Evolutionary conservation across 1,284 basidiomycete species (phyloP).

Genomic region (Afroboletus lepidellus): DNA sequence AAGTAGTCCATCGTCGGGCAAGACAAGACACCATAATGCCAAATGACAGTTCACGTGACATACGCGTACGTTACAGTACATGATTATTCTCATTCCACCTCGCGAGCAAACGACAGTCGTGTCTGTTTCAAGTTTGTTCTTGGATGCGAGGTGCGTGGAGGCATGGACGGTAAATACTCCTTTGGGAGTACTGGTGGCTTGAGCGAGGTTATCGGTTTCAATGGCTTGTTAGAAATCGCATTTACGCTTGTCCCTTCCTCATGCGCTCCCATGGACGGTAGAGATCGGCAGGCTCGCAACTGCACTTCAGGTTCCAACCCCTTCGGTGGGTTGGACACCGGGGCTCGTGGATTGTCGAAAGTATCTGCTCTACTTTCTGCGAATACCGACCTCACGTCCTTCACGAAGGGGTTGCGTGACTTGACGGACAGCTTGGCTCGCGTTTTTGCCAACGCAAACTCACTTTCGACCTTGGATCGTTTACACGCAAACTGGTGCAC

Average conservation of each 20-base stretch:
- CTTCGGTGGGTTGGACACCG: background rate
- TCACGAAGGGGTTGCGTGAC: conserved; percentile 26
- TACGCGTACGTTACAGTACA: background rate
- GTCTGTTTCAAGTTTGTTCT: conserved; percentile 20
- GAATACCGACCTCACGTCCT: conserved; percentile 21
- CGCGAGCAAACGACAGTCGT: conserved; percentile 18
- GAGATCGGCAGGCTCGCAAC: conserved; percentile 11
- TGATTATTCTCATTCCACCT: background rate
- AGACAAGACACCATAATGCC: background rate
- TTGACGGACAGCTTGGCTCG: conserved; percentile 1
- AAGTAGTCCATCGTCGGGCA: conserved; percentile 70
- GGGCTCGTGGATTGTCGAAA: background rate
- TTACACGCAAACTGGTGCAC: conserved; percentile 24
- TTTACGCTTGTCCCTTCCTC: background rate
- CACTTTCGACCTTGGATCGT: conserved; percentile 24
- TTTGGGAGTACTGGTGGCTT: conserved; percentile 35
- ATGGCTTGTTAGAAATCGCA: conserved; percentile 20
- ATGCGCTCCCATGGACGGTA: conserved; percentile 1
- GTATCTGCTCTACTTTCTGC: conserved; percentile 5
- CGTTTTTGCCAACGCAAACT: conserved; percentile 21
- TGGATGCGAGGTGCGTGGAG: conserved; percentile 7
- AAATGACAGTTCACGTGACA: conserved; percentile 24
- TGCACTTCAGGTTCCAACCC: background rate
- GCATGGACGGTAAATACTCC: conserved; percentile 17
- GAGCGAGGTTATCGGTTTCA: conserved; percentile 40